These are phyloP conservation scores for Phytophthora macrochlamydospora DNA, from an alignment of 352 stramenopile species.

Conservation along the genomic window DNA sequence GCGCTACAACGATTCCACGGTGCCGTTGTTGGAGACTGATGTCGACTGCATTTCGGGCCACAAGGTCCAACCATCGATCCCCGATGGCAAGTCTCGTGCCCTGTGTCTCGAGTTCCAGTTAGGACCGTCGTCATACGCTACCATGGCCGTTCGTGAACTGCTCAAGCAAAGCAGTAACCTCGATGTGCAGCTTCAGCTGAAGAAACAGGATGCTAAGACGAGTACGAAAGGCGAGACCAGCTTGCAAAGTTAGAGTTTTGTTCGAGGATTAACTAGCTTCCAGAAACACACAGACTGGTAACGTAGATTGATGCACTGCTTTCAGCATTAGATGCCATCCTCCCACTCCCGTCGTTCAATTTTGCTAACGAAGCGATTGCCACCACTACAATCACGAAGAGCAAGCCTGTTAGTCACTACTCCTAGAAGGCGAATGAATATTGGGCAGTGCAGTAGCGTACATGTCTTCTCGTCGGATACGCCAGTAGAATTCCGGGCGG, in stretches of 20 bases:
- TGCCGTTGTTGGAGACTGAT: constrained; percentile 95
- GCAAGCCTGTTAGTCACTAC: constrained; percentile 3
- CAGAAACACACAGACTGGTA: not conserved
- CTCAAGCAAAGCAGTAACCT: constrained; percentile 93
- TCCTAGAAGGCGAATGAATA: not conserved
- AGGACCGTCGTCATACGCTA: constrained; percentile 93
- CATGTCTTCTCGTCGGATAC: constrained; percentile 84
- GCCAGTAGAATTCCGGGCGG: constrained; percentile 85
- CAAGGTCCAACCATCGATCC: constrained; percentile 49
- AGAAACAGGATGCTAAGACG: constrained; percentile 33
- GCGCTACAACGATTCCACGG: constrained; percentile 90
- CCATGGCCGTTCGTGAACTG: constrained; percentile 95
- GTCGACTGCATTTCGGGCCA: constrained; percentile 75
- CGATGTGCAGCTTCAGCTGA: constrained; percentile 65
- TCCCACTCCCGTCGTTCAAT: constrained; percentile 79
- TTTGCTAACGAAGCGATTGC: constrained; percentile 87
- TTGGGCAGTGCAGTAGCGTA: constrained; percentile 28
- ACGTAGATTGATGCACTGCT: not conserved
- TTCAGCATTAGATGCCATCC: constrained; percentile 34
- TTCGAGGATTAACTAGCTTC: constrained; percentile 15
- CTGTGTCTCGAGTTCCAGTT: constrained; percentile 87
- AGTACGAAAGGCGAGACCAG: constrained; percentile 11
- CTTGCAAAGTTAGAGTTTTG: constrained; percentile 18
- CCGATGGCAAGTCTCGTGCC: constrained; percentile 60
- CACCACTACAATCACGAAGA: constrained; percentile 42